Evolutionary conservation across 768 basidiomycete species (phyloP), one percentile per base, ranked within the genome.

Genomic region (Boletus bicolor): DNA sequence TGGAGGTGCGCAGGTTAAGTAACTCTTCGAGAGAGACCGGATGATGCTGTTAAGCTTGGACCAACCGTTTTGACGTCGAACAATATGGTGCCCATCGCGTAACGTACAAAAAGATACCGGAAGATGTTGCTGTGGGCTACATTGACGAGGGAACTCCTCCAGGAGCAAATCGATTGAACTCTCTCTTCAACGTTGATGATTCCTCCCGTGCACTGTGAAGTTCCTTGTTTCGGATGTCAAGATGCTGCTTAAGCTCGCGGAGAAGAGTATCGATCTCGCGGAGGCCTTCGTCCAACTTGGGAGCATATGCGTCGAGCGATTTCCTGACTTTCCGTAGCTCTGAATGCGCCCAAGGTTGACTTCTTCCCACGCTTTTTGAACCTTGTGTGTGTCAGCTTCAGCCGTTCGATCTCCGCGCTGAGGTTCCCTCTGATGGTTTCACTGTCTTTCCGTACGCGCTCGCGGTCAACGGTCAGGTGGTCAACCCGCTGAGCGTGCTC

Each of bases 141-240:
- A 24, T 24, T 24, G 21, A 24, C 21, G 21, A 24, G 21, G 21
- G 21, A 24, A 3, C 21, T 72, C 64, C 7, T 75, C 68, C 28
- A 82, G 63, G 24, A 80, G 57, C 10, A 14, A 73, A 30, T 32
- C 72, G 69, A 26, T 49, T 49, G 41, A 72, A 73, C 36, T 71
- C 65, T 44, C 54, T 69, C 41, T 59, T 67, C 46, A 71, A 46
- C 14, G 56, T 38, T 7, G 69, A 68, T 3, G 69, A 71, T 32
- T 69, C 69, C 11, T 71, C 61, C 21, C 66, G 64, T 14, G 68
- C 63, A 10, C 3, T 51, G 28, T 43, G 8, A 41, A 69, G 57
- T 5, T 67, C 68, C 50, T 55, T 64, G n/a, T 10, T 47, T 43
- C 68, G 66, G n/a, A 48, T 32, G 1, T 59, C 59, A 15, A 65